Conservation (phyloP, 192 early-diverging fungal genomes). For the Coemansia sp. region DNA sequence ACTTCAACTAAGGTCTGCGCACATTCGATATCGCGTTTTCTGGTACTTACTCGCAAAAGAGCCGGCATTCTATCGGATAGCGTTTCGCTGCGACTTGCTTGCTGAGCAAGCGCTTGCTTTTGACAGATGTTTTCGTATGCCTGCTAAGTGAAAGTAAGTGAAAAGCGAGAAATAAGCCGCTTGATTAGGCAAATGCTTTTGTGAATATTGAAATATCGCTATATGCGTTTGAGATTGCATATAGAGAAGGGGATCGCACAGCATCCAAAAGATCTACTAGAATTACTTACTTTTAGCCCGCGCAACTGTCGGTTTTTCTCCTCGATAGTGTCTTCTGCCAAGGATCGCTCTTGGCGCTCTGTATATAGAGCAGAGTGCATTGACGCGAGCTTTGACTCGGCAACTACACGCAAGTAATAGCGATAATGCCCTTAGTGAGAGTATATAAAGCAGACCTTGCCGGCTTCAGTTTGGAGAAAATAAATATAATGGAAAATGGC, state of each 20-base stretch:
- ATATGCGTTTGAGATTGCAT: too few species aligned
- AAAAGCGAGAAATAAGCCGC: too few species aligned
- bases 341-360: slow-evolving; percentile 28
- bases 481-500: too few species aligned
- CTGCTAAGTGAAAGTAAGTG: slow-evolving; percentile 9
- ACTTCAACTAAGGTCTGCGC: too few species aligned
- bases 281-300: slow-evolving; percentile 44
- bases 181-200: too few species aligned
- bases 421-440: neutral
- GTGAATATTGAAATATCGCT: too few species aligned
- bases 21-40: too few species aligned
- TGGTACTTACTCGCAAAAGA: slow-evolving; percentile 14
- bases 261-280: neutral
- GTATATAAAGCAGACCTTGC: neutral
- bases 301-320: slow-evolving; percentile 56
- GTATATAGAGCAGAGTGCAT: slow-evolving; percentile 17
- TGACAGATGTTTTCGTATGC: slow-evolving; percentile 45
- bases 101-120: slow-evolving; percentile 12
- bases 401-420: slow-evolving; percentile 12
- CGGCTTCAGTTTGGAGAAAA: too few species aligned
- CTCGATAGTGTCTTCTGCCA: slow-evolving; percentile 33
- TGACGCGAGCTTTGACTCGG: slow-evolving; percentile 16
- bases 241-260: neutral
- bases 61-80: slow-evolving; percentile 4
- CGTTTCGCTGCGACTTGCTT: neutral